Evolutionary conservation across 352 stramenopile genomes (phyloP).

Genomic region (Phytopythium montanum): DNA sequence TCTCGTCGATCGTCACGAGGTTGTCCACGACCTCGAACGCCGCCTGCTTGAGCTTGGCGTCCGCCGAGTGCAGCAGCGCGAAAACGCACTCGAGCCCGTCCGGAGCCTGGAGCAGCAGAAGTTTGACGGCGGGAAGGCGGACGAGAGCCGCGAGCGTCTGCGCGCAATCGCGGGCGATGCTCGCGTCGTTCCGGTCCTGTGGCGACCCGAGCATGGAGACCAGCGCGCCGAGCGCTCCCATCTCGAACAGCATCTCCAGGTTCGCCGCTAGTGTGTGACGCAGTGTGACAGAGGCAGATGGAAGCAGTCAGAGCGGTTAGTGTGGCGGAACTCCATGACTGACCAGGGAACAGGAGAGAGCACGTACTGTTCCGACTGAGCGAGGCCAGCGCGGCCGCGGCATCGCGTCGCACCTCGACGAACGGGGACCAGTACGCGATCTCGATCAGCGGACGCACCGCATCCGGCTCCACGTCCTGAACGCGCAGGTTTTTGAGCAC

Average conservation of each 20-base stretch:
- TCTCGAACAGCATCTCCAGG: slow-evolving; percentile 58
- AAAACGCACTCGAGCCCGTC: slow-evolving; percentile 72
- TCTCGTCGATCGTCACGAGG: slow-evolving; percentile 56
- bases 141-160: slow-evolving; percentile 60
- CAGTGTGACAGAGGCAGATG: not conserved
- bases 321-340: not conserved
- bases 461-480: slow-evolving; percentile 62
- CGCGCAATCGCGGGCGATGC: slow-evolving; percentile 62
- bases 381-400: slow-evolving; percentile 66
- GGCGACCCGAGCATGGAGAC: slow-evolving; percentile 64
- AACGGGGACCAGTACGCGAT: slow-evolving; percentile 88
- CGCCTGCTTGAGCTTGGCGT: slow-evolving; percentile 43
- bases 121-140: slow-evolving; percentile 43
- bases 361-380: slow-evolving; percentile 68
- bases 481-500: slow-evolving; percentile 26
- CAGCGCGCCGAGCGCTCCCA: slow-evolving; percentile 66
- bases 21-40: slow-evolving; percentile 61
- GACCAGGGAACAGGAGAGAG: not conserved
- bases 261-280: slow-evolving; percentile 41
- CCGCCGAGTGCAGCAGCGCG: slow-evolving; percentile 45
- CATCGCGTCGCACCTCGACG: slow-evolving; percentile 73
- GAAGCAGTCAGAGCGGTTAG: not conserved
- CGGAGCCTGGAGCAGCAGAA: slow-evolving; percentile 60
- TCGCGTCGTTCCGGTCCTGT: slow-evolving; percentile 47
- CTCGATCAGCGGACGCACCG: slow-evolving; percentile 72